These are phyloP conservation scores for Colletotrichum liaoningense DNA, from an alignment of 2,329 filamentous ascomycete species.

Conservation along the genomic window DNA sequence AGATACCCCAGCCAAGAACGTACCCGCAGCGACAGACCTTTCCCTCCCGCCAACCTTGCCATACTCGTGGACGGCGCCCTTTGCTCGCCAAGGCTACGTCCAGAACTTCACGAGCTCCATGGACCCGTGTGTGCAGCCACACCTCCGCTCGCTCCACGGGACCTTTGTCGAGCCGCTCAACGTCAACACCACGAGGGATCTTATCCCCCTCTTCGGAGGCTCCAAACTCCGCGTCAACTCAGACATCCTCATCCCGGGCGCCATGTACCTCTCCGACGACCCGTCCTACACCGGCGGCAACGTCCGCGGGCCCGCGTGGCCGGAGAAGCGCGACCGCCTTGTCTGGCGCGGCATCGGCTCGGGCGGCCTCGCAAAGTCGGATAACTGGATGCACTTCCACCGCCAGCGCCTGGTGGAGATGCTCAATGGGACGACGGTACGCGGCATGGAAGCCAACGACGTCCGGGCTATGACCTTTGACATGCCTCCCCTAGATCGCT, in stretches of 20 bases:
- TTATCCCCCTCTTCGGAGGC: conserved; percentile 71
- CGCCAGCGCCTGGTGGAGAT: conserved; percentile 78
- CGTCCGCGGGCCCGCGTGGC: conserved; percentile 67
- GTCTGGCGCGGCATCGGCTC: conserved; percentile 76
- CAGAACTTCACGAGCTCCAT: conserved; percentile 68
- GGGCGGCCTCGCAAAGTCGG: conserved; percentile 62
- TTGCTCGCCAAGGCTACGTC: conserved; percentile 60
- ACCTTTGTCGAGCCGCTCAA: conserved; percentile 67
- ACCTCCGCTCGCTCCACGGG: conserved; percentile 62
- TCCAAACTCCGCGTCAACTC: conserved; percentile 73
- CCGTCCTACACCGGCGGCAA: conserved; percentile 68
- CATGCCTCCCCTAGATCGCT: conserved; percentile 55
- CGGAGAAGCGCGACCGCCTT: conserved; percentile 64
- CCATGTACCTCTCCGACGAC: conserved; percentile 72
- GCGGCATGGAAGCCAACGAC: conserved; percentile 54
- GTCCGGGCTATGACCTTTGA: conserved; percentile 59
- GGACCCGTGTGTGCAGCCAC: conserved; percentile 70
- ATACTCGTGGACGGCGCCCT: conserved; percentile 47
- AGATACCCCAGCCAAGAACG: conserved; percentile 58
- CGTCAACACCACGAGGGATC: conserved; percentile 61
- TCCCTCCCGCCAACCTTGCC: conserved; percentile 48
- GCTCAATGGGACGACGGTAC: conserved; percentile 72
- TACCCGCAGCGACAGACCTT: conserved; percentile 44
- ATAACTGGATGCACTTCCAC: conserved; percentile 76
- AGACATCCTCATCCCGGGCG: conserved; percentile 73